A percentile compares a stretch with the other conserved stretches of the same genome.
phyloP scores from a whole-genome alignment of 2,329 filamentous ascomycete species.

The Colletotrichum karsti region DNA sequence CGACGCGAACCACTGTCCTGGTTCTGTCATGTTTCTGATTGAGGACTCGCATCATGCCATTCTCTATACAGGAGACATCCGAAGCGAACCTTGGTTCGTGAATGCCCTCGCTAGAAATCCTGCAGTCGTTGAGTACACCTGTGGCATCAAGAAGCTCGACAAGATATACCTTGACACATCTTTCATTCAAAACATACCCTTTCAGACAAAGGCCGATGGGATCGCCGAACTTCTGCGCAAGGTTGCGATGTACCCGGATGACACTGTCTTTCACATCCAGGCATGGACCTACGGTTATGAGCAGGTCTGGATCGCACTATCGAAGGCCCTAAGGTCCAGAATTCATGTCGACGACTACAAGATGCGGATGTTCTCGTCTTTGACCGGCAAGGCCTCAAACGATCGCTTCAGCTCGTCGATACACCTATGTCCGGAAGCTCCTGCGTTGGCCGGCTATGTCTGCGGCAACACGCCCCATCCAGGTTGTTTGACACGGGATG shows the following conservation, averaged over 20 bases:
- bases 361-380: constrained; percentile 73
- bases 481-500: constrained; percentile 76
- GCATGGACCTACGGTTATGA: constrained; percentile 94
- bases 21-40: constrained; percentile 92
- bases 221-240: constrained; percentile 77
- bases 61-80: constrained; percentile 89
- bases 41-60: constrained; percentile 77
- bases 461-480: constrained; percentile 75
- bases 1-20: constrained; percentile 91
- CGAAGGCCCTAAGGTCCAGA: constrained; percentile 72
- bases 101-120: constrained; percentile 77
- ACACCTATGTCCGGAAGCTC: constrained; percentile 65
- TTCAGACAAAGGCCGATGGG: constrained; percentile 76
- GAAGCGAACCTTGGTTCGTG: constrained; percentile 89
- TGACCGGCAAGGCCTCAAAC: constrained; percentile 56
- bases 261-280: constrained; percentile 85
- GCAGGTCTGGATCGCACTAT: constrained; percentile 87
- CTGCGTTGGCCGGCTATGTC: constrained; percentile 76
- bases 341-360: constrained; percentile 89
- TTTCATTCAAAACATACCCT: constrained; percentile 59
- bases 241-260: constrained; percentile 71
- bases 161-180: constrained; percentile 92
- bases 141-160: constrained; percentile 73
- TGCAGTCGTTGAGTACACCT: constrained; percentile 76
- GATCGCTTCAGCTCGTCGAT: constrained; percentile 47